A percentile compares a stretch with the other conserved stretches of the same genome.
phyloP scores from a whole-genome alignment of 208 protist genomes.

The Acanthamoeba royreba region DNA sequence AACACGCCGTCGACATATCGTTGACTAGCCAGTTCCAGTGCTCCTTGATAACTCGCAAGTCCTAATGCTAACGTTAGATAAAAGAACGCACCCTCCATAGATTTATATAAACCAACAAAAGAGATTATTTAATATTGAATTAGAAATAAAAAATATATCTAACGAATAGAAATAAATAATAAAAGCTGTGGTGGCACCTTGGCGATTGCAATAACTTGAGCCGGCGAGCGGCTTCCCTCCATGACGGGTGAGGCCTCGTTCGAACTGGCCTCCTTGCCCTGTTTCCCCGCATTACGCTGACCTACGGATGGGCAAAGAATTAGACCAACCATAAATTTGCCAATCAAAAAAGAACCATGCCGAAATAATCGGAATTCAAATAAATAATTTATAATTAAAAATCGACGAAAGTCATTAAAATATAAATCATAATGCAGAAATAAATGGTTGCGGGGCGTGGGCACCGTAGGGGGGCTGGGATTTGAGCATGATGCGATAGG shows the following conservation, averaged over 20 bases:
- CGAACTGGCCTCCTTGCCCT: not conserved
- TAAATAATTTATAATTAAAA: not conserved
- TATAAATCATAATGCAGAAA: not conserved
- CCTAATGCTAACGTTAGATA: not conserved
- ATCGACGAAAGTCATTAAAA: not conserved
- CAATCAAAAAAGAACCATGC: too few species aligned
- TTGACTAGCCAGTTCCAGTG: conserved; percentile 44
- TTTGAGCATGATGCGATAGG: not conserved
- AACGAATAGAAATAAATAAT: not conserved
- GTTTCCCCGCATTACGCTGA: not conserved
- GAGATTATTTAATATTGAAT: not conserved
- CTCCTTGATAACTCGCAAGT: not conserved
- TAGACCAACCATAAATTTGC: not conserved
- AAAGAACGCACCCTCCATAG: not conserved
- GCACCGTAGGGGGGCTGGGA: conserved; percentile 5
- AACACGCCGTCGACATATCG: not conserved
- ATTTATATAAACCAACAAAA: not conserved
- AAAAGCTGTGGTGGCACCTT: not conserved
- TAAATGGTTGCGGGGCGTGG: not conserved
- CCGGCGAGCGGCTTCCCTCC: not conserved
- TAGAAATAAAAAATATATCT: not conserved
- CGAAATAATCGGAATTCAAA: not conserved
- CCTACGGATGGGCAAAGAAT: not conserved
- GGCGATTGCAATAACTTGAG: not conserved
- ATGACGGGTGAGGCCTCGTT: not conserved